phyloP scores from a whole-genome alignment of 2,329 filamentous ascomycete species.

The Endocalyx cinctus region DNA sequence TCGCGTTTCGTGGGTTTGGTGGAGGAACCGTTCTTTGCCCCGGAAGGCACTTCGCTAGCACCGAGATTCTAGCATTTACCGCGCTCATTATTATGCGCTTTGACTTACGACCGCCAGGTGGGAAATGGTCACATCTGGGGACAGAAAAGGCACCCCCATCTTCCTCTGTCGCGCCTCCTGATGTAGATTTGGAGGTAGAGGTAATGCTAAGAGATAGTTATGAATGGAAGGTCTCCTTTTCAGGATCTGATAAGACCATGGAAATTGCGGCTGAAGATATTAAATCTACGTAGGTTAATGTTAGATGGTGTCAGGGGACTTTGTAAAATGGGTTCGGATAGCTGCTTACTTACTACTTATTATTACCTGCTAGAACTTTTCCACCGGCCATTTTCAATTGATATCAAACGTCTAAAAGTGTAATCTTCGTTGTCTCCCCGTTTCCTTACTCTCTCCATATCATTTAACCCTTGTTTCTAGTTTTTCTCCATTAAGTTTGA shows the following conservation, averaged over 20 bases:
- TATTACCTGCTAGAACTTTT: too few relatives aligned
- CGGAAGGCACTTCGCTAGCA: constrained; percentile 11
- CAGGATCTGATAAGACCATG: neutral
- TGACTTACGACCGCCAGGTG: constrained; percentile 1
- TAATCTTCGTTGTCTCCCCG: too few relatives aligned
- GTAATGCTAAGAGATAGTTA: neutral
- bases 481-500: too few relatives aligned
- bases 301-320: too few relatives aligned
- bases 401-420: too few relatives aligned
- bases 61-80: constrained; percentile 8
- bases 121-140: constrained; percentile 1
- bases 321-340: too few relatives aligned
- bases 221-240: neutral
- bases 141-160: constrained; percentile 1
- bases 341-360: too few relatives aligned
- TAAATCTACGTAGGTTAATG: too few relatives aligned
- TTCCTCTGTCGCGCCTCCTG: neutral
- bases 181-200: constrained; percentile 2
- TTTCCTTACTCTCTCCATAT: too few relatives aligned
- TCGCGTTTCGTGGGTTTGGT: constrained; percentile 11
- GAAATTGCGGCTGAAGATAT: neutral
- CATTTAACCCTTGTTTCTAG: too few relatives aligned
- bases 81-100: constrained; percentile 8
- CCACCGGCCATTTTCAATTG: too few relatives aligned
- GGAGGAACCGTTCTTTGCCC: constrained; percentile 11